Percentiles rank a stretch among this genome's conserved stretches.
Evolutionary conservation across 2,329 filamentous ascomycete genomes (phyloP).

Genomic region (Coniella vitis): DNA sequence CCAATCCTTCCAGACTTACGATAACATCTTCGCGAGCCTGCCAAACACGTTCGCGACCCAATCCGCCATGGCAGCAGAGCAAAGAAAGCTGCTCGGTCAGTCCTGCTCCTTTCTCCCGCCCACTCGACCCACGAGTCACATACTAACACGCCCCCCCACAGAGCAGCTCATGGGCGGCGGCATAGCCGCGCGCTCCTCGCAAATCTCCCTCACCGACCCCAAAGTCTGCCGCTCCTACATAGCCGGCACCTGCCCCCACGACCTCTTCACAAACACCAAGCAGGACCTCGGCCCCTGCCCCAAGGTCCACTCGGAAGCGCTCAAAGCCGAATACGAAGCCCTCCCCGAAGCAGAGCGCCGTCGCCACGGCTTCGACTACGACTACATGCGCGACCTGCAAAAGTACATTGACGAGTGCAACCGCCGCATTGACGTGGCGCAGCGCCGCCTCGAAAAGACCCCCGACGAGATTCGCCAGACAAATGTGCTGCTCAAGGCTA

Average conservation of each 20-base stretch:
- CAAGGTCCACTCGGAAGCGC: slow-evolving; percentile 78
- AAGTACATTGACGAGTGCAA: slow-evolving; percentile 98
- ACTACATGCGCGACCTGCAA: slow-evolving; percentile 92
- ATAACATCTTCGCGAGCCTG: too few relatives aligned
- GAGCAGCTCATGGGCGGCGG: slow-evolving; percentile 90
- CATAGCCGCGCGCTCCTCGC: slow-evolving; percentile 64
- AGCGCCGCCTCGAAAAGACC: slow-evolving; percentile 89
- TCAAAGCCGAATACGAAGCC: slow-evolving; percentile 82
- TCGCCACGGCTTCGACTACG: slow-evolving; percentile 85
- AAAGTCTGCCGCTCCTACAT: slow-evolving; percentile 95
- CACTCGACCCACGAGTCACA: neutral
- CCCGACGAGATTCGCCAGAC: slow-evolving; percentile 96
- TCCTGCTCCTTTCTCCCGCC: slow-evolving; percentile 7
- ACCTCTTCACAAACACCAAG: slow-evolving; percentile 99
- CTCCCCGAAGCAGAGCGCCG: slow-evolving; percentile 65
- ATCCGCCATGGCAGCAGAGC: slow-evolving; percentile 95
- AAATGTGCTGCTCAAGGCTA: slow-evolving; percentile 79
- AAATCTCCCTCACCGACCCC: slow-evolving; percentile 81
- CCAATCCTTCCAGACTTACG: too few relatives aligned
- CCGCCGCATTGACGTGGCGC: slow-evolving; percentile 81
- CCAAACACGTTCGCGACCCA: too few relatives aligned
- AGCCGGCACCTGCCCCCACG: slow-evolving; percentile 89
- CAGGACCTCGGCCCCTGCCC: slow-evolving; percentile 89
- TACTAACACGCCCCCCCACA: slow-evolving; percentile 23
- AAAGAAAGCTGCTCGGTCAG: slow-evolving; percentile 84